Evolutionary conservation across 2,329 filamentous ascomycete genomes (phyloP), one percentile per base, ranked within the genome.

Genomic region (Curvularia eragrostidis): DNA sequence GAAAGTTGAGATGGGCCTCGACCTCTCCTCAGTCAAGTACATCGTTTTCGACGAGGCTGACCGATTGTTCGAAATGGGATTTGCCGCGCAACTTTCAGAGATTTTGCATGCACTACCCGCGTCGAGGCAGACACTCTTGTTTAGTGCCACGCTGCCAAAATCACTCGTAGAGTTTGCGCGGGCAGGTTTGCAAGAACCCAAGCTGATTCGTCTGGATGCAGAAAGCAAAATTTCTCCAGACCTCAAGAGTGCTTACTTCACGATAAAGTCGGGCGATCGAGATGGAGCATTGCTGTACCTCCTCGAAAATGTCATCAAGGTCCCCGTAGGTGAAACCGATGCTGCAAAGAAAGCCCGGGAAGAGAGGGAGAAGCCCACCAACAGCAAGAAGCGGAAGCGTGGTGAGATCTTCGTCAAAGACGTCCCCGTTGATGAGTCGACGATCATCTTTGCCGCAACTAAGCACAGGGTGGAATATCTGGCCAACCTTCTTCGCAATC

Each of bases 391-490:
- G 77, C 83, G 91, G 52, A 95, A 94, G 77, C 84, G 90, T 50
- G 80, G 77, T 23, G 79, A 80, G 10, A 78, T 83, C 2, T 83
- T 83, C 34, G 79, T 80, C 30, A 86, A 82, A 41, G 88, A 90
- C 53, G 91, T 90, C 53, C 92, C 93, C 1, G 95, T 93, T 0
- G 85, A 91, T 58, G 89, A 97, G 75, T 97, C 95, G 0, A 99
- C 96, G 0, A 97, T 99, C 66, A 83, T 99, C 3, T 99, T 99
- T 71, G 87, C 91, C 0, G 91, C 94, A 1, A 98, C 95, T 0
- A 98, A 99, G 74, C 95, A 99, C 78, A 93, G 97, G 72, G 95
- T 99, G 51, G 96, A 99, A 69, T 99, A 98, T 72, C 80, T 99
- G 3, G 87, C 91, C 38, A 85, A 86, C 42, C 79, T 99, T n/a